phyloP scores from a whole-genome alignment of 2,329 filamentous ascomycete genomes.

The Biscogniauxia sp. region DNA sequence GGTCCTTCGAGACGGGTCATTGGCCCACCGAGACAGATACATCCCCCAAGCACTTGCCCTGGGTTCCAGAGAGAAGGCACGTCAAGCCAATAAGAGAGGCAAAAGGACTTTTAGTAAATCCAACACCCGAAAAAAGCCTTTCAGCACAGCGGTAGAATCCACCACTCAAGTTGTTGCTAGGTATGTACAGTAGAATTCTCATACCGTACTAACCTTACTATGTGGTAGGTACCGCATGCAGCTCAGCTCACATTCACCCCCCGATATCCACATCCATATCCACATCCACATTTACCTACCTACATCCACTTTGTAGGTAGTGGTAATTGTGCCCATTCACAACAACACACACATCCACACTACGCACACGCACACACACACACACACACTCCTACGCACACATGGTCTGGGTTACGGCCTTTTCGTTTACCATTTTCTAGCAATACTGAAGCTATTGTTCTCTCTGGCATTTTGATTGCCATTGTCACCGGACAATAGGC shows the following conservation, averaged over 20 bases:
- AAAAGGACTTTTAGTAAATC: slow-evolving; percentile 22
- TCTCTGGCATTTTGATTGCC: slow-evolving; percentile 17
- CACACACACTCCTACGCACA: neutral
- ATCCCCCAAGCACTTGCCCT: too few species aligned
- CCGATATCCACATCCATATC: too few species aligned
- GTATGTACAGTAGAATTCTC: too few species aligned
- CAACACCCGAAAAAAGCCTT: slow-evolving; percentile 24
- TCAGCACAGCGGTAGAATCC: neutral
- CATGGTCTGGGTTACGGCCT: neutral
- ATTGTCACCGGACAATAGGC: slow-evolving; percentile 30
- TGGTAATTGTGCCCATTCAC: neutral
- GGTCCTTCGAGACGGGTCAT: too few species aligned
- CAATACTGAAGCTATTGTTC: slow-evolving; percentile 11
- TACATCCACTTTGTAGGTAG: too few species aligned
- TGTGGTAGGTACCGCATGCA: neutral
- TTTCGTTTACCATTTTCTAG: neutral
- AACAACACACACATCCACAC: neutral
- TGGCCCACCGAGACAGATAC: too few species aligned
- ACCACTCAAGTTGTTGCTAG: too few species aligned
- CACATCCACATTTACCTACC: too few species aligned
- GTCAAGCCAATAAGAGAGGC: neutral
- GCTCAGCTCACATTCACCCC: neutral
- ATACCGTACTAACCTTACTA: neutral
- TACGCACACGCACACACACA: neutral
- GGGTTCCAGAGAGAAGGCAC: neutral